Conservation (phyloP, 495 filamentous ascomycete genomes). For the Cryomyces minteri region DNA sequence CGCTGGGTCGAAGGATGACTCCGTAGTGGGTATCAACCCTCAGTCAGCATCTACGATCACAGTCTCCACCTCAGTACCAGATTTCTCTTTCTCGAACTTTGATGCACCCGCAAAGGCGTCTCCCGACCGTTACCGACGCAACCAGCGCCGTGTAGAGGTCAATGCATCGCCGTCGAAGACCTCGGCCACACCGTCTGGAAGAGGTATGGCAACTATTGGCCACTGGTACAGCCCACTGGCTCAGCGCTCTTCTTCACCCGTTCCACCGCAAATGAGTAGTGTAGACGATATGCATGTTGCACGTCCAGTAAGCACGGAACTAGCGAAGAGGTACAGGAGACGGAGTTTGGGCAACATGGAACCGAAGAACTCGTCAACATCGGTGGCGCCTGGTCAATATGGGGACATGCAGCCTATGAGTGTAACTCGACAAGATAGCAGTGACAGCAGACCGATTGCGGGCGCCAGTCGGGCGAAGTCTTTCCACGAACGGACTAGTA, state of each 20-base stretch:
- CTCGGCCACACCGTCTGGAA: constrained; percentile 25
- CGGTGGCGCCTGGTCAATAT: neutral
- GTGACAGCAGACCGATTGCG: neutral
- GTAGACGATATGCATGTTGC: constrained; percentile 33
- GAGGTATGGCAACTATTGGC: constrained; percentile 23
- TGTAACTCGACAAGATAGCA: neutral
- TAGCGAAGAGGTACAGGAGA: constrained; percentile 59
- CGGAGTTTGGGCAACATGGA: constrained; percentile 73
- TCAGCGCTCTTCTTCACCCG: constrained; percentile 1
- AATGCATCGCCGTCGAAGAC: constrained; percentile 7
- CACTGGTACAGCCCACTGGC: constrained; percentile 14
- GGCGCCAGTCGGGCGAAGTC: constrained; percentile 1
- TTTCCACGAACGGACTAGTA: constrained; percentile 32
- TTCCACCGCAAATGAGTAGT: constrained; percentile 24
- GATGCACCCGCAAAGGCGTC: constrained; percentile 20
- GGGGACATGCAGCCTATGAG: neutral
- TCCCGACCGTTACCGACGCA: constrained; percentile 49
- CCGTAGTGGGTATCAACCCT: constrained; percentile 21
- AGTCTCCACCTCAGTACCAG: constrained; percentile 27
- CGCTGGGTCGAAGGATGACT: constrained; percentile 15
- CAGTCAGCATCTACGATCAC: constrained; percentile 24
- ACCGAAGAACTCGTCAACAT: constrained; percentile 24
- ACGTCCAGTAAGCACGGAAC: constrained; percentile 30
- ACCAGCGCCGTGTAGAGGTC: constrained; percentile 29
- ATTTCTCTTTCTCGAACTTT: constrained; percentile 25